These are phyloP conservation scores for Setaria viridis DNA, from an alignment of 202 grass and related monocot species.

Conservation along the genomic window DNA sequence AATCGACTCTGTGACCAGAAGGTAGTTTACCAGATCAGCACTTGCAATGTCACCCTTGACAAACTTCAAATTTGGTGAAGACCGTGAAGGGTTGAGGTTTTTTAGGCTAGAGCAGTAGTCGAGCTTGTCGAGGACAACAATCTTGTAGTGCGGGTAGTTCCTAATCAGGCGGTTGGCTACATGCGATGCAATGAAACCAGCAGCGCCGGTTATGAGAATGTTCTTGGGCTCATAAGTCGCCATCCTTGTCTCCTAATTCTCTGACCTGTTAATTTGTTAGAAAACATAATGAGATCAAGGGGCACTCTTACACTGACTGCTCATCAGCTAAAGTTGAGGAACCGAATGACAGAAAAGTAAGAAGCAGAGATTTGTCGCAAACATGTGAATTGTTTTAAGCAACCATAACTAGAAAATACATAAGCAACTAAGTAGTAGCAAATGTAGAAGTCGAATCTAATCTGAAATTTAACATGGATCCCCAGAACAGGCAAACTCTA, in stretches of 20 bases:
- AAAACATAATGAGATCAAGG: slow-evolving; percentile 8
- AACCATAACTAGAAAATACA: no score
- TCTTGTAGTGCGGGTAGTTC: slow-evolving; percentile 80
- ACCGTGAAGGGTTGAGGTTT: slow-evolving; percentile 67
- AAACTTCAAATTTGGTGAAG: slow-evolving; percentile 77
- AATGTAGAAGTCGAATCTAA: not conserved
- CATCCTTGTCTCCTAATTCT: slow-evolving; percentile 42
- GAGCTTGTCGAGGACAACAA: slow-evolving; percentile 88
- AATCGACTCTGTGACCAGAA: slow-evolving; percentile 71
- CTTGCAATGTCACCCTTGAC: slow-evolving; percentile 93
- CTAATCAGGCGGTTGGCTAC: slow-evolving; percentile 78
- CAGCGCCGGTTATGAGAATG: slow-evolving; percentile 85
- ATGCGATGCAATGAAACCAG: slow-evolving; percentile 90
- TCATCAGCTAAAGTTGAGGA: not conserved
- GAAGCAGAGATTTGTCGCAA: not conserved
- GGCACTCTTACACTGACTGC: not conserved
- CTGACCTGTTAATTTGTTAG: not conserved
- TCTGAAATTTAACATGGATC: not conserved
- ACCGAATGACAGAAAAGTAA: not conserved
- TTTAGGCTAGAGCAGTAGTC: slow-evolving; percentile 90
- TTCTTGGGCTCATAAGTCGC: slow-evolving; percentile 65
- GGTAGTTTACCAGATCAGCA: slow-evolving; percentile 86
- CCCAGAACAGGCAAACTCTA: not conserved
- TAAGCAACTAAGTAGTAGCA: no score
- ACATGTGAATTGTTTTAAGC: not conserved